phyloP scores from a whole-genome alignment of 371 early-diverging fungal genomes.

The Apophysomyces elegans region DNA sequence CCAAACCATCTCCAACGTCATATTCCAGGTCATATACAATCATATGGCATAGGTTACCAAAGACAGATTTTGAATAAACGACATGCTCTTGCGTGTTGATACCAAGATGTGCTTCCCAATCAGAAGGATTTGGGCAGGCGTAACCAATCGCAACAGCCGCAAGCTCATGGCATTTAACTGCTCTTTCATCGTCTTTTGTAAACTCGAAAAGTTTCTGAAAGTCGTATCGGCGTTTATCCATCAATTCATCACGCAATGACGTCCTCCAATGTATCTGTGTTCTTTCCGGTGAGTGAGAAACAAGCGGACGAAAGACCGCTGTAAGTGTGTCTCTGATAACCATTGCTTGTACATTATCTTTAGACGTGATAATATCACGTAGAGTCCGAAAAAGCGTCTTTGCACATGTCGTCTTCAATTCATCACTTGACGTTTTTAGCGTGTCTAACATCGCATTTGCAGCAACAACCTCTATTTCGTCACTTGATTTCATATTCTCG shows the following conservation, averaged over 20 bases:
- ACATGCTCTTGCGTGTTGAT: slow-evolving; percentile 14
- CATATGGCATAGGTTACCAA: slow-evolving; percentile 42
- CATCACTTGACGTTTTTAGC: not conserved
- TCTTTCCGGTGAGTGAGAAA: not conserved
- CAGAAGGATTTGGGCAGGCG: slow-evolving; percentile 5
- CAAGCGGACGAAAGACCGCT: slow-evolving; percentile 20
- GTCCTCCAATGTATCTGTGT: slow-evolving; percentile 16
- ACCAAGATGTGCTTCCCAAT: slow-evolving; percentile 25
- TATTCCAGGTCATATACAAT: slow-evolving; percentile 35
- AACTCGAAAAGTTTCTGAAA: slow-evolving; percentile 27
- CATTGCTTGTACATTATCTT: slow-evolving; percentile 26
- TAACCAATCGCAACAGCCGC: slow-evolving; percentile 38
- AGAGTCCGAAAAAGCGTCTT: slow-evolving; percentile 16
- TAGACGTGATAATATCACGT: slow-evolving; percentile 21
- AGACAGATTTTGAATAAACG: slow-evolving; percentile 15
- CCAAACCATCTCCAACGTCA: not conserved
- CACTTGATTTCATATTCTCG: not conserved
- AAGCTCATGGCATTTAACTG: slow-evolving; percentile 34
- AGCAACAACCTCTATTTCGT: not conserved
- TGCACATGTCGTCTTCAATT: slow-evolving; percentile 7
- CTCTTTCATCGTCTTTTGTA: slow-evolving; percentile 29
- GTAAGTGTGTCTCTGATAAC: slow-evolving; percentile 28
- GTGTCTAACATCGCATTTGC: not conserved
- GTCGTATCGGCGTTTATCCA: slow-evolving; percentile 20
- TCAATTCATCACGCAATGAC: slow-evolving; percentile 19